Percentiles rank a stretch among this genome's conserved stretches.
Conservation (phyloP, 176 grass and related monocot genomes). For the Pharus latifolius region DNA sequence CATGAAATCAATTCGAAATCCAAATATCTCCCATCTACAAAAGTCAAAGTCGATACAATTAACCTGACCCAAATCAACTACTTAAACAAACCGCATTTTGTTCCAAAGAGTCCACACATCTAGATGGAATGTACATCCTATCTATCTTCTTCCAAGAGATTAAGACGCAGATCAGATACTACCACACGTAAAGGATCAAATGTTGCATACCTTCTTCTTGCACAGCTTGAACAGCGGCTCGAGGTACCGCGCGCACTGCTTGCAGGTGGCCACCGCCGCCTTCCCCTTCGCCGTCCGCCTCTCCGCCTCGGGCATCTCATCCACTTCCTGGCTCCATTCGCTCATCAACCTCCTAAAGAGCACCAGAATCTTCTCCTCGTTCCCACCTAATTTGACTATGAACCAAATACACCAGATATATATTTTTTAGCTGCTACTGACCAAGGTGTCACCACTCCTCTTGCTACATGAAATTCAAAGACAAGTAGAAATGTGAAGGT, state of each 20-base stretch:
- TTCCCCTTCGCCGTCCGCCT: conserved; percentile 69
- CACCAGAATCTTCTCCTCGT: conserved; percentile 64
- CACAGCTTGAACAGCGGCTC: conserved; percentile 67
- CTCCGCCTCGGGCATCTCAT: conserved; percentile 58
- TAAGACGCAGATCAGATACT: neutral
- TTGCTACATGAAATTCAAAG: no score
- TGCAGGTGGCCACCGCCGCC: conserved; percentile 52
- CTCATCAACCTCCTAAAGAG: conserved; percentile 64
- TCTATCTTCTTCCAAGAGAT: neutral
- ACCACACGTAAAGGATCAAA: neutral
- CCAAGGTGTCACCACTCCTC: no score
- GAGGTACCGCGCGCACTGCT: conserved; percentile 70
- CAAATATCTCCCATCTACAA: no score
- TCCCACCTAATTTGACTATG: no score
- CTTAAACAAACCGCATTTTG: no score
- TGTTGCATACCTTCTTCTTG: conserved; percentile 45
- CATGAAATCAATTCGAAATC: no score
- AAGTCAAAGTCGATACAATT: no score
- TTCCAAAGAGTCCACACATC: neutral
- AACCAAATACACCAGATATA: no score
- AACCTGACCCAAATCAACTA: no score
- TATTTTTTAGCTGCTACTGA: no score
- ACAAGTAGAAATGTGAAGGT: no score
- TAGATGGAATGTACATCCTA: neutral
- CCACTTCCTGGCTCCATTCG: conserved; percentile 58